These are phyloP conservation scores for Calonectria henricotiae DNA, from an alignment of 2,329 filamentous ascomycete genomes.

Conservation along the genomic window DNA sequence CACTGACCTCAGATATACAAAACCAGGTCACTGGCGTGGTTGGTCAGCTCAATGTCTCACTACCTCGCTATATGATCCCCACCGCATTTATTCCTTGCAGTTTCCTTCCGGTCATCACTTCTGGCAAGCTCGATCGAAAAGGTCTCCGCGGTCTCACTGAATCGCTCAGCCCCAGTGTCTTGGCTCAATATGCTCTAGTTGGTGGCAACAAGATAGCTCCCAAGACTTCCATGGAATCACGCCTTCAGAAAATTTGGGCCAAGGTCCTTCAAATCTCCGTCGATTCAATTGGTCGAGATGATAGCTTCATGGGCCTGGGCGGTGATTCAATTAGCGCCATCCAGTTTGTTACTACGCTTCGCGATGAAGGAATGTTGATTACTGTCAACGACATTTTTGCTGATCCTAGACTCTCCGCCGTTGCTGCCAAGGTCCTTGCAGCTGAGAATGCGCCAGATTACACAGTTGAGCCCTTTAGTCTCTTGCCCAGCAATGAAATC, in stretches of 20 bases:
- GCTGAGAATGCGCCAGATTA: conserved; percentile 8
- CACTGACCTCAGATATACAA: conserved; percentile 15
- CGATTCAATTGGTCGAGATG: conserved; percentile 59
- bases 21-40: conserved; percentile 14
- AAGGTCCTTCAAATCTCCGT: conserved; percentile 56
- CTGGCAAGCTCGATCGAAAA: conserved; percentile 42
- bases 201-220: conserved; percentile 22
- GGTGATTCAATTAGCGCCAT: conserved; percentile 68
- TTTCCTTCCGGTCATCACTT: conserved; percentile 38
- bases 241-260: conserved; percentile 59
- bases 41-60: conserved; percentile 9
- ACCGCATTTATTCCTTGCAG: conserved; percentile 36
- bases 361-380: conserved; percentile 49
- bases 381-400: conserved; percentile 14
- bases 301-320: conserved; percentile 67
- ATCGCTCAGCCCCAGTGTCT: conserved; percentile 13
- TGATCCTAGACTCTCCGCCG: conserved; percentile 22
- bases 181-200: conserved; percentile 12
- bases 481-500: background rate
- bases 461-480: background rate
- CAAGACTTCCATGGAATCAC: conserved; percentile 34
- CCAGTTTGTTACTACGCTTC: conserved; percentile 64
- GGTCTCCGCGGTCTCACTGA: conserved; percentile 18
- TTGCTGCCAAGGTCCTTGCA: conserved; percentile 1
- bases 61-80: conserved; percentile 46